These are phyloP conservation scores for Picea sitchensis DNA, from an alignment of 75 land plant genomes.

Conservation along the genomic window DNA sequence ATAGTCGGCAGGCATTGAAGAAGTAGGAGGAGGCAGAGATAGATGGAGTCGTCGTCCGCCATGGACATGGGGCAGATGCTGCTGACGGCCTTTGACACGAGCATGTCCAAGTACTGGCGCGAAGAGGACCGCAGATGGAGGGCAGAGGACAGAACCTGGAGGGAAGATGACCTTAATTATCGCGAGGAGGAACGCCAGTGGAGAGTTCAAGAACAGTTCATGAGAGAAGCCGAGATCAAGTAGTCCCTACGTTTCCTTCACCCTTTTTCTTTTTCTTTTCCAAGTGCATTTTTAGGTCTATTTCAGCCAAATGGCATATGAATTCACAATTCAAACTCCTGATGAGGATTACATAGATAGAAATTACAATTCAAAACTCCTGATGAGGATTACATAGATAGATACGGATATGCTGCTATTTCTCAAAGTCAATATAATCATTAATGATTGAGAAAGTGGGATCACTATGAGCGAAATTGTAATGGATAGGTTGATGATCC, in stretches of 20 bases:
- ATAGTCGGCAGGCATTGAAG: background rate
- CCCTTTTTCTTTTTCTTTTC: too few species aligned
- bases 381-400: too few species aligned
- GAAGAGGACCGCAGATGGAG: constrained; percentile 43
- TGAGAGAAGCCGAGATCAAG: constrained; percentile 32
- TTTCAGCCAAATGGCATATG: too few species aligned
- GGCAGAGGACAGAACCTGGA: constrained; percentile 28
- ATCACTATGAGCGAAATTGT: too few species aligned
- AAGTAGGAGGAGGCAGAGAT: background rate
- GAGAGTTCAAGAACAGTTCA: constrained; percentile 24
- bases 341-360: too few species aligned
- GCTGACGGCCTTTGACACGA: constrained; percentile 36
- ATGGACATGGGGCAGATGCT: constrained; percentile 40
- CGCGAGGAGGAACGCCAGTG: constrained; percentile 34
- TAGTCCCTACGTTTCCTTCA: background rate
- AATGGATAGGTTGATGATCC: too few species aligned
- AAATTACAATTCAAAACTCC: too few species aligned
- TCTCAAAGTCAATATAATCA: too few species aligned
- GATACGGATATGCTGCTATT: too few species aligned
- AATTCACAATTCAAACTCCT: too few species aligned
- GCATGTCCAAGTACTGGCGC: constrained; percentile 32
- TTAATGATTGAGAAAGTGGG: too few species aligned
- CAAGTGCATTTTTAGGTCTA: too few species aligned
- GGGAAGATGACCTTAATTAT: constrained; percentile 30
- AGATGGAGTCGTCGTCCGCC: constrained; percentile 22